Conservation (phyloP, 2,329 filamentous ascomycete species). For the Trichoderma harzianum region DNA sequence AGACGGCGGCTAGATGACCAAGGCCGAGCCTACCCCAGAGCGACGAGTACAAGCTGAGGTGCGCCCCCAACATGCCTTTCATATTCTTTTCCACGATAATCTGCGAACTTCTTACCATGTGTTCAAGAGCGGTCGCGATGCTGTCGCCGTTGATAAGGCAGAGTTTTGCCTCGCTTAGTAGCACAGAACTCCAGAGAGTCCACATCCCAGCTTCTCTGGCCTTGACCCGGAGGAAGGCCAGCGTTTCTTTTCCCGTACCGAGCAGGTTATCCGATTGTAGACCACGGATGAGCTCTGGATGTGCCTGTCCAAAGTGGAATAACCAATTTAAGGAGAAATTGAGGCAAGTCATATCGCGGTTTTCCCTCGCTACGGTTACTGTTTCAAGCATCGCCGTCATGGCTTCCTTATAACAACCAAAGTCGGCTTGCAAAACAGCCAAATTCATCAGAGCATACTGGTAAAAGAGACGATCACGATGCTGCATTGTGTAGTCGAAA, state of each 20-base stretch:
- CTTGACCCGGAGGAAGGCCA: constrained; percentile 80
- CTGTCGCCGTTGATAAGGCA: constrained; percentile 69
- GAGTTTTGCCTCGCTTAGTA: constrained; percentile 82
- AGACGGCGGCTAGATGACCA: constrained; percentile 51
- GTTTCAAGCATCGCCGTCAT: constrained; percentile 94
- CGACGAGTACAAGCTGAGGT: constrained; percentile 68
- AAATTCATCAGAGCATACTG: constrained; percentile 94
- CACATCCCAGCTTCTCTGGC: constrained; percentile 85
- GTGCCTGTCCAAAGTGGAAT: constrained; percentile 86
- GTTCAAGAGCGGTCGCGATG: constrained; percentile 63
- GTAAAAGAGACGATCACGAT: constrained; percentile 78
- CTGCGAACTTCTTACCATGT: constrained; percentile 77
- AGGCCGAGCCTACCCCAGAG: constrained; percentile 74
- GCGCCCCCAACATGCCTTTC: constrained; percentile 67
- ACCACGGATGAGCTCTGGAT: constrained; percentile 69
- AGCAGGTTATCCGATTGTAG: constrained; percentile 70
- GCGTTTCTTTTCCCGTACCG: constrained; percentile 74
- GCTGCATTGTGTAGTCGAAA: constrained; percentile 94
- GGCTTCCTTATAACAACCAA: constrained; percentile 85
- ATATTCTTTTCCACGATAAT: constrained; percentile 76
- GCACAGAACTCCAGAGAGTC: constrained; percentile 75
- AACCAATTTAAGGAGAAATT: constrained; percentile 97
- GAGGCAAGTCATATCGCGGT: constrained; percentile 84
- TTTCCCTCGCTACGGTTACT: constrained; percentile 89
- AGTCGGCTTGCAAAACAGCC: constrained; percentile 90